These are phyloP conservation scores for Sporothrix sp. DNA, from an alignment of 2,329 filamentous ascomycete species.

Conservation along the genomic window DNA sequence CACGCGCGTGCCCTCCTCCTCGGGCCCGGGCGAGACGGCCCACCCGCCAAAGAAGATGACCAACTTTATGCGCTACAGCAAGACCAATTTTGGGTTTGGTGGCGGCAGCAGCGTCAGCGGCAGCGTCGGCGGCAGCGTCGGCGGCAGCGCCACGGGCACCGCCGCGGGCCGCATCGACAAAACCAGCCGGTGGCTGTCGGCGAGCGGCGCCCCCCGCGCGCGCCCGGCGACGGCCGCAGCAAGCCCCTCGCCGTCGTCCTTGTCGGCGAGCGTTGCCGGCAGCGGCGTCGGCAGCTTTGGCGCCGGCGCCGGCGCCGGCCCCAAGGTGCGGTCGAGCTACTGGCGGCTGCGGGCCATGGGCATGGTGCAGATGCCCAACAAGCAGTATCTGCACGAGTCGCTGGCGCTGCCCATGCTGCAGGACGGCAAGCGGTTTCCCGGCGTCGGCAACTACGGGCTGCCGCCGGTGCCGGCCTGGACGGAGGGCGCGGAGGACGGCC, in stretches of 20 bases:
- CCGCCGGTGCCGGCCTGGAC: constrained; percentile 8
- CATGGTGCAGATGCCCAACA: constrained; percentile 21
- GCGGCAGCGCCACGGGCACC: too few relatives aligned
- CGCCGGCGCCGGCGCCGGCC: neutral
- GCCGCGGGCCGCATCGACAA: neutral
- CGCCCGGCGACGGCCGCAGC: neutral
- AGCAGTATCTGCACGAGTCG: constrained; percentile 34
- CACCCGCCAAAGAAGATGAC: constrained; percentile 9
- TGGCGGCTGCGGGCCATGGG: constrained; percentile 42
- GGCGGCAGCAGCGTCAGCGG: neutral
- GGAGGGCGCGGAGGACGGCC: neutral
- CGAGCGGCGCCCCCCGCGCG: neutral
- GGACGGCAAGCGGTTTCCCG: constrained; percentile 31
- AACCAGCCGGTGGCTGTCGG: neutral
- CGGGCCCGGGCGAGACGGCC: neutral
- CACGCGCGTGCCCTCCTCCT: constrained; percentile 11
- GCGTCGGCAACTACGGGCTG: constrained; percentile 30
- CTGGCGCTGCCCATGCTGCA: constrained; percentile 32
- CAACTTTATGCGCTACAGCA: constrained; percentile 17
- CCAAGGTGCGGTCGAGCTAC: constrained; percentile 16
- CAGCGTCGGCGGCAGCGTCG: neutral
- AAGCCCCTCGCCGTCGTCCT: neutral
- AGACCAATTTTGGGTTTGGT: neutral
- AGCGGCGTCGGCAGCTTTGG: neutral
- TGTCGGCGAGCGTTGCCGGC: neutral